Evolutionary conservation across 345 rosid genomes (phyloP), one percentile per base, ranked within the genome.

Genomic region (Trapa incisa): DNA sequence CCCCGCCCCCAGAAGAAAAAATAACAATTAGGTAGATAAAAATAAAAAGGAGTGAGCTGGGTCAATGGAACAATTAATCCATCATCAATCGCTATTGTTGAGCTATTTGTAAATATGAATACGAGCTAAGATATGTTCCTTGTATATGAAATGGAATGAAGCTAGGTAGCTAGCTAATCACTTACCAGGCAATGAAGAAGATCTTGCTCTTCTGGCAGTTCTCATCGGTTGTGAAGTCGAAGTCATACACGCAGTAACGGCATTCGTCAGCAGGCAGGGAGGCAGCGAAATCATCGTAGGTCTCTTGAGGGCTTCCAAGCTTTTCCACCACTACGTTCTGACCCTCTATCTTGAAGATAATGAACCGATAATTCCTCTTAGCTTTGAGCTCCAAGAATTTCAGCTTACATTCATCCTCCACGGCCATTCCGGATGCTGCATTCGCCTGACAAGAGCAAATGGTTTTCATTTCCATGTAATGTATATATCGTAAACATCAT

Each of bases 161-260:
- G 13, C 16, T 22, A 22, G 29, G 29, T 22, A 22, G 29, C 29
- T 22, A 22, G 29, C 29, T 17, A 1, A 22, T 11, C 16, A 32
- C 37, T 43, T 87, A 90, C 98, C 98, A 93, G 14, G 98, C 98
- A 33, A 93, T 79, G 88, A 93, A 93, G 86, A 90, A 88, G 71
- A 93, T 93, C 78, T 93, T 93, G 96, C 96, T 89, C 80, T 88
- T 93, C 89, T 93, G 98, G 84, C 94, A 87, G 69, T 93, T 85
- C 82, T 93, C 98, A 36, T 66, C 57, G 41, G 97, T 93, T 56
- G 74, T 84, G 87, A 84, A 93, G 65, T 93, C 96, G 8, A 90
- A 88, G 69, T 93, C 98, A 45, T 68, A 93, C 75, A 93, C 98
- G 37, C 97, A 89, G 47, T 93, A 93, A 66, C 98, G 97, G 32